These are phyloP conservation scores for Paraconiothyrium sp. DNA, from an alignment of 2,329 filamentous ascomycete genomes.

Conservation along the genomic window DNA sequence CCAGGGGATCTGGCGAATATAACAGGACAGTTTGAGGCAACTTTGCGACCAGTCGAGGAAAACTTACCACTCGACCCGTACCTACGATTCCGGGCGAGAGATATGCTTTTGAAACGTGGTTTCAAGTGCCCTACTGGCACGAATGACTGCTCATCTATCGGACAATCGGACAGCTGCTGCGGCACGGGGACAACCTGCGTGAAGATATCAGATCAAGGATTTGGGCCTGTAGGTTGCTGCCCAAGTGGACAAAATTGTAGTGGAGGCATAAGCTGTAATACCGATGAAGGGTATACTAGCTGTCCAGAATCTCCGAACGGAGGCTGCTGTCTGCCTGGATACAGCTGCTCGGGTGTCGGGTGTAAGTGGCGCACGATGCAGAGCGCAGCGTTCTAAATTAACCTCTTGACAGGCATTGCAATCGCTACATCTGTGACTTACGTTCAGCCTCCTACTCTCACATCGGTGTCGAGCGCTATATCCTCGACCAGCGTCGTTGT, in stretches of 20 bases:
- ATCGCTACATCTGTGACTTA: constrained; percentile 42
- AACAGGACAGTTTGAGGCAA: constrained; percentile 33
- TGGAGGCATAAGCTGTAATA: constrained; percentile 70
- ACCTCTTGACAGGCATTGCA: constrained; percentile 34
- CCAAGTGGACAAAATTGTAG: constrained; percentile 71
- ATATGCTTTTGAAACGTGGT: constrained; percentile 61
- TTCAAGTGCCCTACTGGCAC: constrained; percentile 75
- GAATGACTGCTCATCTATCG: constrained; percentile 69
- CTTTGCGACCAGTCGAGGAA: constrained; percentile 39
- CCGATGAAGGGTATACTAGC: constrained; percentile 66
- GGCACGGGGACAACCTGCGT: constrained; percentile 72
- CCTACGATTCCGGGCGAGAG: constrained; percentile 50
- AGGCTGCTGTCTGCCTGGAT: constrained; percentile 79
- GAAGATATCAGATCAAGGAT: constrained; percentile 67
- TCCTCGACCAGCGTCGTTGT: constrained; percentile 52
- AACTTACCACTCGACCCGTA: constrained; percentile 46
- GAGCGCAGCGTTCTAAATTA: neutral
- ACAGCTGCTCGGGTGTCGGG: constrained; percentile 73
- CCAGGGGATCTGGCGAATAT: constrained; percentile 27
- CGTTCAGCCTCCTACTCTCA: constrained; percentile 43
- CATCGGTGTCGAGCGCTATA: constrained; percentile 33
- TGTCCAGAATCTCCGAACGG: constrained; percentile 74
- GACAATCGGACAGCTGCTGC: constrained; percentile 77
- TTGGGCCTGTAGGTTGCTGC: constrained; percentile 80
- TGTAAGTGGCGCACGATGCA: constrained; percentile 62